A percentile compares a stretch with the other conserved stretches of the same genome.
Conservation (phyloP, 352 stramenopile genomes). For the Globisporangium mamillatum region DNA sequence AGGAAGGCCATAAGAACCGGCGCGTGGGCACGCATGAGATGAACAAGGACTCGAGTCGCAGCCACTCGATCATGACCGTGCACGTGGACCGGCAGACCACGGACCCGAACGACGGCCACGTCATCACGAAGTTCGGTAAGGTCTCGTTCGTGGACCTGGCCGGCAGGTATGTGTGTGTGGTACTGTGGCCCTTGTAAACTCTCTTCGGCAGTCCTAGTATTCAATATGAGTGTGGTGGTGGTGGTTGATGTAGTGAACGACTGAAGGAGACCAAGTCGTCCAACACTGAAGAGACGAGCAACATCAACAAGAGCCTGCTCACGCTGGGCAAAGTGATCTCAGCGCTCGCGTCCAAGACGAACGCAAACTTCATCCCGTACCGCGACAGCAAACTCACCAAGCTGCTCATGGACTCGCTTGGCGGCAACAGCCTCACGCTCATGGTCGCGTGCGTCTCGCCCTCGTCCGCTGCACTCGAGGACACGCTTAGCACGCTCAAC, state of each 20-base stretch:
- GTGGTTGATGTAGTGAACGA: slow-evolving; percentile 35
- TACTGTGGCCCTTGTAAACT: background rate
- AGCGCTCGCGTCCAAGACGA: slow-evolving; percentile 48
- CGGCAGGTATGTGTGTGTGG: slow-evolving; percentile 30
- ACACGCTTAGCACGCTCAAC: slow-evolving; percentile 83
- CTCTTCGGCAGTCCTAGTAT: background rate
- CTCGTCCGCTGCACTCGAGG: slow-evolving; percentile 48
- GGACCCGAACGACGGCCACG: slow-evolving; percentile 42
- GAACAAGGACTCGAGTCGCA: slow-evolving; percentile 82
- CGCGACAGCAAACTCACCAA: slow-evolving; percentile 86
- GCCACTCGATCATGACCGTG: slow-evolving; percentile 73
- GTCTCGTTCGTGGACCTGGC: slow-evolving; percentile 82
- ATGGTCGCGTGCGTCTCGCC: slow-evolving; percentile 86
- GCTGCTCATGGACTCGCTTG: slow-evolving; percentile 81
- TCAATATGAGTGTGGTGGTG: background rate
- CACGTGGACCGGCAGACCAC: slow-evolving; percentile 62
- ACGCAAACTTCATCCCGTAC: slow-evolving; percentile 68
- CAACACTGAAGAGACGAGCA: slow-evolving; percentile 74
- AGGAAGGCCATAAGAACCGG: slow-evolving; percentile 72
- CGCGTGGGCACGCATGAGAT: slow-evolving; percentile 65
- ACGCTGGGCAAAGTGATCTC: slow-evolving; percentile 86
- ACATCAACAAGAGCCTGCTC: slow-evolving; percentile 83
- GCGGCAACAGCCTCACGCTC: slow-evolving; percentile 75
- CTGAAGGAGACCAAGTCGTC: slow-evolving; percentile 71
- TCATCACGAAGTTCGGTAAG: slow-evolving; percentile 66